Percentiles rank a stretch among this genome's conserved stretches.
phyloP scores from a whole-genome alignment of 1,139 yeast species.

The Zygoascus meyerae region DNA sequence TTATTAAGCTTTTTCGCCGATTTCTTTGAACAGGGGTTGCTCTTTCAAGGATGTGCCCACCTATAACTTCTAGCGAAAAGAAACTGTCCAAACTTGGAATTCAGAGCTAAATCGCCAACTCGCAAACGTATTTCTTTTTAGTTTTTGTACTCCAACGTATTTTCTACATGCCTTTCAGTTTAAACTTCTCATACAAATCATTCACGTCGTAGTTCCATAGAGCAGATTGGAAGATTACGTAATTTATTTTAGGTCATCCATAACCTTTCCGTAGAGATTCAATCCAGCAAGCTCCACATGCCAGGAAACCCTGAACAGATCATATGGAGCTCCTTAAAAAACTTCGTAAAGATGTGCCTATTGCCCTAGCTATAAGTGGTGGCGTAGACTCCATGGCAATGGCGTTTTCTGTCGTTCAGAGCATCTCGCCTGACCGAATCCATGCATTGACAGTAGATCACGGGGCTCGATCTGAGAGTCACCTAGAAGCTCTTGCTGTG shows the following conservation, averaged over 20 bases:
- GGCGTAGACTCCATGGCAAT: constrained; percentile 80
- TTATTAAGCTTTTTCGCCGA: background rate
- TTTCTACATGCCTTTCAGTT: too few species aligned
- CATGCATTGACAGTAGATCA: constrained; percentile 58
- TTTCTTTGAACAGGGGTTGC: too few species aligned
- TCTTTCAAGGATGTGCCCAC: too few species aligned
- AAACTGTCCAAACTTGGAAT: background rate
- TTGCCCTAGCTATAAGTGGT: constrained; percentile 57
- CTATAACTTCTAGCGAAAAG: background rate
- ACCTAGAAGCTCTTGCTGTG: constrained; percentile 44
- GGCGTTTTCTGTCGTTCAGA: constrained; percentile 37
- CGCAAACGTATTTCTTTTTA: too few species aligned
- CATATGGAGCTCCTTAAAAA: constrained; percentile 5
- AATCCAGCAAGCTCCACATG: background rate
- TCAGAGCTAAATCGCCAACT: too few species aligned
- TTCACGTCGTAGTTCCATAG: too few species aligned
- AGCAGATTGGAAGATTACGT: too few species aligned
- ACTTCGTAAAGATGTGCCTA: constrained; percentile 10
- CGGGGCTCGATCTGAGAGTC: constrained; percentile 43
- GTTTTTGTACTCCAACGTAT: too few species aligned
- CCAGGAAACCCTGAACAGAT: background rate
- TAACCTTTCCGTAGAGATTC: background rate
- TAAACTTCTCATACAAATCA: too few species aligned
- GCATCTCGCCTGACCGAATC: constrained; percentile 26
- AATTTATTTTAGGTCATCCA: too few species aligned